Conservation (phyloP, 768 basidiomycete species). For the Podaxis pistillaris region DNA sequence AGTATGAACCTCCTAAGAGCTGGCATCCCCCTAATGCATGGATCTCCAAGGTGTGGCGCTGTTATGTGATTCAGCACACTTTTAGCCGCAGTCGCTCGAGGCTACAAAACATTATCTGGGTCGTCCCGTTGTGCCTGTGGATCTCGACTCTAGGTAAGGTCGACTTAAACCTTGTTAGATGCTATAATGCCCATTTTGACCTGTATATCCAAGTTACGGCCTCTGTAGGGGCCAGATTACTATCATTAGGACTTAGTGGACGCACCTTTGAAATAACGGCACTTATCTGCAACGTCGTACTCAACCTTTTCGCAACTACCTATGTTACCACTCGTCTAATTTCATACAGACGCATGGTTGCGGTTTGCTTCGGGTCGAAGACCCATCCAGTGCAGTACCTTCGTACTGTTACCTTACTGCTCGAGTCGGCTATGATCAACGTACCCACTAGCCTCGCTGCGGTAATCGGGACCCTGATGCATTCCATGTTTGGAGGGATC, state of each 20-base stretch:
- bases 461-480: not conserved
- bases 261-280: not conserved
- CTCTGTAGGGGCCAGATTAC: too few species aligned
- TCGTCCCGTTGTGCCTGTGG: not conserved
- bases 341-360: not conserved
- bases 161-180: too few species aligned
- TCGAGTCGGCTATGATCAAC: not conserved
- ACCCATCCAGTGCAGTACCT: not conserved
- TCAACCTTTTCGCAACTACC: not conserved
- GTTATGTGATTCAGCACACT: not conserved
- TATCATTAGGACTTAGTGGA: too few species aligned
- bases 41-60: not conserved
- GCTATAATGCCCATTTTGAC: too few species aligned
- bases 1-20: not conserved
- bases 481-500: not conserved
- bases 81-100: not conserved
- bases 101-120: not conserved
- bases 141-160: not conserved
- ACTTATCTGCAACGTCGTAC: not conserved
- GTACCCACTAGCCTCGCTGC: not conserved
- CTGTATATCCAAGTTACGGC: too few species aligned
- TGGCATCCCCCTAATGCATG: not conserved
- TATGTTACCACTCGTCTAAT: not conserved
- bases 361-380: not conserved
- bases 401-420: not conserved